Conservation (phyloP, 2,329 filamentous ascomycete species). For the Neocatenulostroma microsporum region DNA sequence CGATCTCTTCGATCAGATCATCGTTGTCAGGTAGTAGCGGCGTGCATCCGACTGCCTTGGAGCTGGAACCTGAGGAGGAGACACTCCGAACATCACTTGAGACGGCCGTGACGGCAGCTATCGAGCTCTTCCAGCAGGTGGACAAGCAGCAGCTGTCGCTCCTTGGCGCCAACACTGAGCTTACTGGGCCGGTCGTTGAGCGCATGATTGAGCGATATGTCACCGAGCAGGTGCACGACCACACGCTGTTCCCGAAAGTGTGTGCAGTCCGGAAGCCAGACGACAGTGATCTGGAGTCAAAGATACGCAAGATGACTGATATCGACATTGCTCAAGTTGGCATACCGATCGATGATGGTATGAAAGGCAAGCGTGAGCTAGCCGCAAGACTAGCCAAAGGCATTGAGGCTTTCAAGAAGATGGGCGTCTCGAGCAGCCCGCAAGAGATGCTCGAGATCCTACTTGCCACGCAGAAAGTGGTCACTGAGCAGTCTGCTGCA, state of each 20-base stretch:
- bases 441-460: constrained; percentile 84
- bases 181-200: constrained; percentile 88
- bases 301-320: constrained; percentile 86
- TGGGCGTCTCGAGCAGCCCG: constrained; percentile 66
- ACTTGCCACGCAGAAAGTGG: constrained; percentile 70
- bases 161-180: constrained; percentile 82
- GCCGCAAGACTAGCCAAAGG: constrained; percentile 67
- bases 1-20: constrained; percentile 28
- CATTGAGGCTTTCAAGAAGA: constrained; percentile 82
- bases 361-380: constrained; percentile 71
- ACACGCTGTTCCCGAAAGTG: constrained; percentile 73
- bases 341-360: constrained; percentile 72
- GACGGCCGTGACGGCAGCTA: constrained; percentile 83
- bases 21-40: constrained; percentile 33
- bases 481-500: constrained; percentile 47
- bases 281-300: constrained; percentile 78
- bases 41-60: constrained; percentile 46
- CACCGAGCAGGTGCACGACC: constrained; percentile 81
- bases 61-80: constrained; percentile 83
- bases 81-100: constrained; percentile 82
- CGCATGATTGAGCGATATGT: constrained; percentile 92
- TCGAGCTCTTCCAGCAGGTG: constrained; percentile 90
- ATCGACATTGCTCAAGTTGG: constrained; percentile 94
- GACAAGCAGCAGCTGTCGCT: constrained; percentile 93
- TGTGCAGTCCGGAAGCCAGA: constrained; percentile 70